Base-by-base conservation (phyloP, 2,329 filamentous ascomycete species). In the Lasiodiplodia gonubiensis region DNA sequence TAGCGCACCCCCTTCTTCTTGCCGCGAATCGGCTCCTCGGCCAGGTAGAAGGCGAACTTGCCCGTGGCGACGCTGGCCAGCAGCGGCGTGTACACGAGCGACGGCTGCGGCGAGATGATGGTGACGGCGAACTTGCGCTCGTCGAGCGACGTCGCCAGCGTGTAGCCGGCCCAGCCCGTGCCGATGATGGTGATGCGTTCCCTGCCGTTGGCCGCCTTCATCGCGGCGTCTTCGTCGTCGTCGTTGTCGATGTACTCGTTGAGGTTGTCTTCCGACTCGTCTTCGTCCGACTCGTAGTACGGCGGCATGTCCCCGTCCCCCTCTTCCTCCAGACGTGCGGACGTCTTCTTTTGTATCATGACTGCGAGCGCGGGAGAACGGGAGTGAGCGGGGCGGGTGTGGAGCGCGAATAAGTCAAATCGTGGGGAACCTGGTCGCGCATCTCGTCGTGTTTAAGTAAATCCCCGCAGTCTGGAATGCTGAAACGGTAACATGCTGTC, bases 11-110 rank as follows among this genome's bases (percentile, higher is more conserved):
- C 69, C 8, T 75, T 71, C 39, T 74, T 70, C 48, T 77, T 74
- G 23, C 78, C 73, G 12, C 80, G 75, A 6, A 83, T 71, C 0
- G 81, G 80, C 70, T 83, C 81, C 69, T 83, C 81, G 23, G 81
- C 81, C 1, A 83, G 75, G 25, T 79, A 76, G 68, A 82, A 81
- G 64, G 82, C 77, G 75, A 82, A 83, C 35, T 82, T 75, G 1
- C 79, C 80, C 53, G 79, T 80, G 8, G 82, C 81, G 23, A 80
- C 81, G 42, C 67, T 70, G 69, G 65, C 68, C 53, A 84, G 76
- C 2, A 83, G 73, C 8, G 82, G 81, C 0, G 81, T 84, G 67
- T 83, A 80, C 57, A 80, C 79, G 35, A 80, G 77, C 3, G 80
- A 83, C 7, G 80, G 74, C 7, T 77, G 68, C 1, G 81, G 81